Evolutionary conservation across 306 rosid species (phyloP).

Genomic region (Rosa rugosa): DNA sequence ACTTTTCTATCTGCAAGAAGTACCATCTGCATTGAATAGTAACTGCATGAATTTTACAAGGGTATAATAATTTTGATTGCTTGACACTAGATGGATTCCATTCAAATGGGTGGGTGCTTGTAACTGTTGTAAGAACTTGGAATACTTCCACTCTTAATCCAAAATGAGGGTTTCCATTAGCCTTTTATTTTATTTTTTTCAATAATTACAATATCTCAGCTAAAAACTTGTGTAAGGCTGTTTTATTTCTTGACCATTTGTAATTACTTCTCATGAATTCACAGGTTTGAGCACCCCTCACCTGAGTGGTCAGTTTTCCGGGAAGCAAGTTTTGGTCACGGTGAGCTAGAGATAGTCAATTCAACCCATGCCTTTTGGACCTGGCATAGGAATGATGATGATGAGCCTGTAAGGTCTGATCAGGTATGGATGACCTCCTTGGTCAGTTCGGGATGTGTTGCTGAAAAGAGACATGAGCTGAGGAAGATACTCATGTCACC

Average conservation of each 20-base stretch:
- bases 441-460: constrained; percentile 57
- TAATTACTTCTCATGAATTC: constrained; percentile 10
- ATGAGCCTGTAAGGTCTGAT: constrained; percentile 84
- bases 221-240: not conserved
- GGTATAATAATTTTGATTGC: not conserved
- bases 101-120: not conserved
- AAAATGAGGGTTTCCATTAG: not conserved
- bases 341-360: constrained; percentile 73
- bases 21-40: not conserved
- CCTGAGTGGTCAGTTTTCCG: constrained; percentile 91
- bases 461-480: constrained; percentile 45
- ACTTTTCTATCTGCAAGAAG: not conserved
- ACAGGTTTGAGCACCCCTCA: constrained; percentile 65
- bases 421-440: constrained; percentile 80
- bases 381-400: constrained; percentile 95
- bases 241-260: not conserved
- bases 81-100: not conserved
- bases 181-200: not conserved
- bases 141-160: not conserved
- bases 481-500: constrained; percentile 49
- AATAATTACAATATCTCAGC: not conserved
- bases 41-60: not conserved
- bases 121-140: not conserved
- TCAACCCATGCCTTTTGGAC: constrained; percentile 85
- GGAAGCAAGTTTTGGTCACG: constrained; percentile 93